Evolutionary conservation across 2,329 filamentous ascomycete genomes (phyloP).

Genomic region (Fusarium chaquense): DNA sequence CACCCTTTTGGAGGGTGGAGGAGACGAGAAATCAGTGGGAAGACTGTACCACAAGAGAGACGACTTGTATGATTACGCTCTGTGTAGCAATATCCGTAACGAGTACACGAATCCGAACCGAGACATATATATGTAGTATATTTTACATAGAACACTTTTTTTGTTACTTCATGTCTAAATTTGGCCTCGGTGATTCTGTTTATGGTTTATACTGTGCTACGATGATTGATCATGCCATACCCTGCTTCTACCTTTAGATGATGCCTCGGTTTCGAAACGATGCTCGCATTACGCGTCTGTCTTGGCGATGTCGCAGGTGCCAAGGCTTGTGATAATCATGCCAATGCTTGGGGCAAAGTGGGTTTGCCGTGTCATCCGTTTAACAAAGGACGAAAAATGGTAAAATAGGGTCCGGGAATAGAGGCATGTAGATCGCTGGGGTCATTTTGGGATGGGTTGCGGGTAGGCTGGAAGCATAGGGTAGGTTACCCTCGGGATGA

Average conservation of each 20-base stretch:
- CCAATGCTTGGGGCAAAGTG: slow-evolving; percentile 15
- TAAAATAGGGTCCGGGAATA: slow-evolving; percentile 23
- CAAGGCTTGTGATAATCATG: slow-evolving; percentile 28
- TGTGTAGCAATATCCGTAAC: slow-evolving; percentile 38
- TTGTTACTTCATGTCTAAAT: slow-evolving; percentile 10
- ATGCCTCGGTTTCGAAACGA: slow-evolving; percentile 3
- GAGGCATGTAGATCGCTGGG: not conserved
- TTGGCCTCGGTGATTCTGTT: slow-evolving; percentile 4
- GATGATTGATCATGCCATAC: not conserved
- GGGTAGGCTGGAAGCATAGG: not conserved
- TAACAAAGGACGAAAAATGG: not conserved
- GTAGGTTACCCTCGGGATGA: not conserved
- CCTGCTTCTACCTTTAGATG: not conserved
- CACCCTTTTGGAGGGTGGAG: not conserved
- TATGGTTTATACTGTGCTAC: not conserved
- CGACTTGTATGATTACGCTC: slow-evolving; percentile 34
- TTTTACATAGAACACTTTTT: not conserved
- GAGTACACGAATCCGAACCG: slow-evolving; percentile 40
- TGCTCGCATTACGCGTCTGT: slow-evolving; percentile 17
- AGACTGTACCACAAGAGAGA: slow-evolving; percentile 30
- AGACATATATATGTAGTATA: slow-evolving; percentile 6
- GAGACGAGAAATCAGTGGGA: slow-evolving; percentile 5
- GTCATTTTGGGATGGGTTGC: not conserved
- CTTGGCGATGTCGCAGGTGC: slow-evolving; percentile 26
- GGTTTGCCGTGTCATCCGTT: slow-evolving; percentile 31